Evolutionary conservation across 139 green algal genomes (phyloP), one percentile per base, ranked within the genome.

Genomic region (Medakamo hakoo): DNA sequence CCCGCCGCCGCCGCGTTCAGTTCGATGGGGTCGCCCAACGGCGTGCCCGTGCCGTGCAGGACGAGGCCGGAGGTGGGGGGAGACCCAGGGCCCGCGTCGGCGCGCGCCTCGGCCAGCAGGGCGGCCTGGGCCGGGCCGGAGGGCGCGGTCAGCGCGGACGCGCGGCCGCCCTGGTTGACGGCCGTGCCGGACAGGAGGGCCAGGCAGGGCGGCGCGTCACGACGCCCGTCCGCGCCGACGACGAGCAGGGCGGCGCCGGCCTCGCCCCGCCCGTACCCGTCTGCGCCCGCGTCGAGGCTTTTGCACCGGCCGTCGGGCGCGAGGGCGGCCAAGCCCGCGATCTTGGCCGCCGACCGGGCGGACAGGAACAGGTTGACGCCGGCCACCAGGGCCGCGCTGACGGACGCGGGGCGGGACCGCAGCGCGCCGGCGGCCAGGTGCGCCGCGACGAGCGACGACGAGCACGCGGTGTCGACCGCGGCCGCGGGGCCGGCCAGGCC

Each of bases 381-480:
- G 16, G 72, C 80, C 1, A 78, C 81, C 57, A 81, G 20, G 1
- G 82, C 80, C 49, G 71, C 71, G 40, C 9, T 9, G 3, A 16
- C 31, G 4, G 49, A 59, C 9, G 40, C 40, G 40, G 9, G 20
- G 23, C 30, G 64, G 65, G 32, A 87, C 32, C 56, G n/a, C n/a
- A n/a, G 66, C 69, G 20, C 59, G 49, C 0, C 64, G 58, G 4
- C n/a, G n/a, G 75, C 83, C 26, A 89, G 62, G 69, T 92, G 84
- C 0, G 81, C 27, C 19, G 75, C 84, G 23, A 92, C 83, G 23
- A 95, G 63, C 5, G 80, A 87, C 21, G 78, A 84, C 0, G 82
- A 88, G 73, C 84, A 91, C 49, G 85, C 86, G 4, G 87, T 95
- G 76, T 95, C 87, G 5, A 95, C 78, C 18, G 66, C 82, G 16